Evolutionary conservation across 2,329 filamentous ascomycete genomes (phyloP), one percentile per base, ranked within the genome.

Genomic region (Aspergillus ochraceoroseus): DNA sequence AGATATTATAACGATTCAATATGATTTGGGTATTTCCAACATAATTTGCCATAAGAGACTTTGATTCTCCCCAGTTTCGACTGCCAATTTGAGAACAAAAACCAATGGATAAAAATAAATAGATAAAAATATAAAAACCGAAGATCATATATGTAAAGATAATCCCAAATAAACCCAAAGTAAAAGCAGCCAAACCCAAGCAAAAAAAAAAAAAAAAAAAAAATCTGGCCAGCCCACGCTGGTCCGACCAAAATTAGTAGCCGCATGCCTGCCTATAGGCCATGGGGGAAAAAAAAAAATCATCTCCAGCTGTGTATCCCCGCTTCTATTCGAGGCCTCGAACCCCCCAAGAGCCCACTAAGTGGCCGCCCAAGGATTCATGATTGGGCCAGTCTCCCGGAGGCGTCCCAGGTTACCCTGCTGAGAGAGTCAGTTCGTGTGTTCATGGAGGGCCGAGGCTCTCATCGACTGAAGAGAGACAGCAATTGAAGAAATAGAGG

Each of bases 301-400:
- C 18, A 40, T 42, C 22, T 43, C 38, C 42, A 14, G 32, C 36
- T 41, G 45, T 36, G 14, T 23, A 43, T 50, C 41, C 45, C 51
- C 48, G 51, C 49, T 48, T 52, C 43, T 12, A 47, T 48, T 50
- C 32, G 46, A 46, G 48, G 52, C 51, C 50, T 53, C 48, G 52
- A 54, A 45, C 50, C 34, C 34, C 15, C 34, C 34, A 28, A 34
- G 20, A 30, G 22, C 25, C 31, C 40, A 31, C 23, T 31, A 28
- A 31, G 18, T 30, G 31, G 29, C 32, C 33, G 35, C 31, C 17
- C 30, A 32, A 20, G 28, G 26, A 19, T 3, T 8, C 2, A 7
- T 43, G 15, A 55, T 55, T 53, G 51, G 52, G 11, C 34, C 13
- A 28, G 17, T n/a, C 11, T 20, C 11, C 35, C 39, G 39, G 22